Conservation (phyloP, 148 eudicot genomes). For the Gaultheria prostrata region DNA sequence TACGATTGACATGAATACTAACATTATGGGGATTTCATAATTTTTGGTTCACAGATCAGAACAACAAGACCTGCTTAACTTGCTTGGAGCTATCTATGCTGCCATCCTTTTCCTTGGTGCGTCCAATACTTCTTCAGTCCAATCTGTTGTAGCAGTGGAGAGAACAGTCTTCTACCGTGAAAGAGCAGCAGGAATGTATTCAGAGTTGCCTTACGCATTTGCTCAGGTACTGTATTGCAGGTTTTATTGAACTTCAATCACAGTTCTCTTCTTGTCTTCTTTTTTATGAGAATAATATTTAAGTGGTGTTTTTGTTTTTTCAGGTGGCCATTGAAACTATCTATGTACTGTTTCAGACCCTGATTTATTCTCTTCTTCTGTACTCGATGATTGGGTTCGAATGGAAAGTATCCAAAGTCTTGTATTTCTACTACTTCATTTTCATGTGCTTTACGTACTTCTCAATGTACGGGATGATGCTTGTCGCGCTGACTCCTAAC, state of each 20-base stretch:
- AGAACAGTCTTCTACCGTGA: slow-evolving; percentile 19
- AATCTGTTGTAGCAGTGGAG: slow-evolving; percentile 15
- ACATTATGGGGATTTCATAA: not conserved
- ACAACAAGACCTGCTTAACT: slow-evolving; percentile 12
- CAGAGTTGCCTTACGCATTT: slow-evolving; percentile 17
- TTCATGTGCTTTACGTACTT: slow-evolving; percentile 17
- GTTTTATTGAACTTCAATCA: not conserved
- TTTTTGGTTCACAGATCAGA: not conserved
- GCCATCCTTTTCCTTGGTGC: slow-evolving; percentile 21
- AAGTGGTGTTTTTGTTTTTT: not conserved
- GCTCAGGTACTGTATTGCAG: slow-evolving; percentile 7
- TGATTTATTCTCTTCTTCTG: slow-evolving; percentile 19
- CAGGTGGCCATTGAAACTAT: slow-evolving; percentile 29
- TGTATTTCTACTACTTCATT: slow-evolving; percentile 26
- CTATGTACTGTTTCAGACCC: slow-evolving; percentile 20
- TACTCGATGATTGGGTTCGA: slow-evolving; percentile 25
- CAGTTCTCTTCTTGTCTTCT: not conserved
- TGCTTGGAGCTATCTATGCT: slow-evolving; percentile 16
- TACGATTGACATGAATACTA: not conserved
- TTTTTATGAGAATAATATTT: not conserved
- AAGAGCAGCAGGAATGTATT: not conserved
- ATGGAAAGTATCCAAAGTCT: slow-evolving; percentile 14
- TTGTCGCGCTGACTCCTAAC: slow-evolving; percentile 24
- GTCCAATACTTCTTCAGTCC: slow-evolving; percentile 1
- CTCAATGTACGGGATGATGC: slow-evolving; percentile 18